These are phyloP conservation scores for Priceomyces castillae DNA, from an alignment of 805 yeast species.

Conservation along the genomic window DNA sequence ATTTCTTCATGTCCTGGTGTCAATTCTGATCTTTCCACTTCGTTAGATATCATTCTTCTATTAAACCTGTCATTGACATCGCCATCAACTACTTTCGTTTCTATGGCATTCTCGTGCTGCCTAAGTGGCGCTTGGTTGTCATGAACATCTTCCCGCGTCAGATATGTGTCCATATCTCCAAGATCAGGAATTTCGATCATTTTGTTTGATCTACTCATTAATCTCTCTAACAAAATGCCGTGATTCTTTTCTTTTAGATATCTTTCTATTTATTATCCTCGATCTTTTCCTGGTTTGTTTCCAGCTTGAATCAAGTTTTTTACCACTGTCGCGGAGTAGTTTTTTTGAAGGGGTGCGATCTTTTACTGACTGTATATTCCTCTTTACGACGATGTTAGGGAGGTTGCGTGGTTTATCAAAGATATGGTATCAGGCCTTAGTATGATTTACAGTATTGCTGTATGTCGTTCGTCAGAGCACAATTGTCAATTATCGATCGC, in stretches of 20 bases:
- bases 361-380: too few relatives aligned
- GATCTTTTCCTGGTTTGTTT: not conserved
- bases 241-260: too few relatives aligned
- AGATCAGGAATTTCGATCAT: slow-evolving; percentile 48
- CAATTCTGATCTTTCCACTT: not conserved
- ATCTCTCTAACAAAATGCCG: not conserved
- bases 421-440: too few relatives aligned
- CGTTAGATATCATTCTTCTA: not conserved
- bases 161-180: slow-evolving; percentile 23
- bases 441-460: too few relatives aligned
- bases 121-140: not conserved
- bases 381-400: too few relatives aligned
- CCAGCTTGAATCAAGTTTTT: not conserved
- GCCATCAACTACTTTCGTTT: not conserved
- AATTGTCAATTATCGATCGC: too few relatives aligned
- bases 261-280: not conserved
- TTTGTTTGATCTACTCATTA: not conserved
- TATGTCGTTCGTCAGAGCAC: too few relatives aligned
- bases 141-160: slow-evolving; percentile 5
- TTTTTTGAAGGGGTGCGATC: not conserved
- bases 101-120: not conserved
- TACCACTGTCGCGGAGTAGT: not conserved
- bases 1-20: not conserved
- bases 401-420: too few relatives aligned
- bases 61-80: not conserved